Percentiles rank a stretch among this genome's conserved stretches.
Evolutionary conservation across 2,329 filamentous ascomycete species (phyloP).

Genomic region (Fusarium miscanthi): DNA sequence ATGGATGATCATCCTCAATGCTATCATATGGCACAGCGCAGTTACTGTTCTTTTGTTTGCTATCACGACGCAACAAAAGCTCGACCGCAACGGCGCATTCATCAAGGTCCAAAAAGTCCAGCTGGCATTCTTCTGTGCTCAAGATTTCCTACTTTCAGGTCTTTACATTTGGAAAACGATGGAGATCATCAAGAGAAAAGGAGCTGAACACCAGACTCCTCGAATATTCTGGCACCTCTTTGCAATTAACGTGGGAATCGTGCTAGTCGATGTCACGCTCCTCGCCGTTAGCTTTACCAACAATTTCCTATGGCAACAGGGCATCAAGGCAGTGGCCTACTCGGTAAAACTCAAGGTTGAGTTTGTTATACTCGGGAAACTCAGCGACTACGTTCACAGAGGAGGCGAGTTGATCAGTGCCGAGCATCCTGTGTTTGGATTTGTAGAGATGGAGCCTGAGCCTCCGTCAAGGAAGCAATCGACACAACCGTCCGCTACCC

Average conservation of each 20-base stretch:
- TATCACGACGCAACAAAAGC: constrained; percentile 8
- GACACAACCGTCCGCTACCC: background rate
- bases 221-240: constrained; percentile 34
- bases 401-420: constrained; percentile 25
- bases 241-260: constrained; percentile 55
- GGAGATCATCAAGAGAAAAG: constrained; percentile 20
- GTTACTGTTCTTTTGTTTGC: constrained; percentile 26
- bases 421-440: constrained; percentile 28
- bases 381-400: constrained; percentile 49
- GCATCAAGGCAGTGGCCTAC: constrained; percentile 51
- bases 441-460: constrained; percentile 31
- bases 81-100: constrained; percentile 5
- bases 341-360: constrained; percentile 54
- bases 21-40: constrained; percentile 25
- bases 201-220: constrained; percentile 13
- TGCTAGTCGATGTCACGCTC: constrained; percentile 56
- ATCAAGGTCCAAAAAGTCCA: constrained; percentile 23
- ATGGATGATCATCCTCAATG: constrained; percentile 33
- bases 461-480: constrained; percentile 2
- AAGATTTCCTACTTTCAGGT: constrained; percentile 31
- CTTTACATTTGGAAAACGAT: constrained; percentile 33
- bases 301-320: constrained; percentile 49
- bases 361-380: constrained; percentile 50
- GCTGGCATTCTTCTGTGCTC: constrained; percentile 26
- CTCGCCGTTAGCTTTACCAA: constrained; percentile 48